Evolutionary conservation across 495 filamentous ascomycete species (phyloP), one percentile per base, ranked within the genome.

Genomic region (Coniosporium apollinis): DNA sequence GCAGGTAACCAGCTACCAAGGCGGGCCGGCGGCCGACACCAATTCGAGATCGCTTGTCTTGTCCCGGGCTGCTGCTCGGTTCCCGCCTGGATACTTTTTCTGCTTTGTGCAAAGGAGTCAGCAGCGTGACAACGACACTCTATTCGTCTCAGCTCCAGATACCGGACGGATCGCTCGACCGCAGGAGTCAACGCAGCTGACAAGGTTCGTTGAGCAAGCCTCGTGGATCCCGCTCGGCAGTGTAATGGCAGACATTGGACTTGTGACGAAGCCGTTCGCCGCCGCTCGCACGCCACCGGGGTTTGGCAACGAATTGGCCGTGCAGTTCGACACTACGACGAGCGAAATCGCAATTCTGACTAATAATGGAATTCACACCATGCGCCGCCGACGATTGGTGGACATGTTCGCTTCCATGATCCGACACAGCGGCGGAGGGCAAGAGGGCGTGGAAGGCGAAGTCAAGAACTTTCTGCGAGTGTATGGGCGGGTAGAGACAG

Each of bases 261-360:
- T 85, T 5, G 71, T 79, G 25, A 79, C 79, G 1, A 60, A 64
- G 3, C 67, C 75, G 11, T 82, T 82, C 28, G 65, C 70, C 11
- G 81, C 83, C 10, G 59, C 70, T 0, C 49, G 50, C n/a, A 69
- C 68, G 14, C 82, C 89, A 7, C 54, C 70, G 10, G 87, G 87
- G 0, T 97, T 92, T 48, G 85, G 85, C 13, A 99, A 99, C 46
- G 89, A 99, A 52, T 61, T 93, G 40, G 84, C 91, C 5, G 75
- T 91, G 25, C 89, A 99, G 50, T 94, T 84, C 42, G 91, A 96
- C 47, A 66, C 81, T 18, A 62, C 72, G 0, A 67, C 75, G 3
- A 68, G 78, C 8, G 85, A 96, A 46, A 70, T 94, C 34, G 91
- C 85, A 4, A 74, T 99, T 22, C 61, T 99, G 37, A 94, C 89